Conservation (phyloP, 1,139 yeast species). For the Wickerhamiella infanticola region DNA sequence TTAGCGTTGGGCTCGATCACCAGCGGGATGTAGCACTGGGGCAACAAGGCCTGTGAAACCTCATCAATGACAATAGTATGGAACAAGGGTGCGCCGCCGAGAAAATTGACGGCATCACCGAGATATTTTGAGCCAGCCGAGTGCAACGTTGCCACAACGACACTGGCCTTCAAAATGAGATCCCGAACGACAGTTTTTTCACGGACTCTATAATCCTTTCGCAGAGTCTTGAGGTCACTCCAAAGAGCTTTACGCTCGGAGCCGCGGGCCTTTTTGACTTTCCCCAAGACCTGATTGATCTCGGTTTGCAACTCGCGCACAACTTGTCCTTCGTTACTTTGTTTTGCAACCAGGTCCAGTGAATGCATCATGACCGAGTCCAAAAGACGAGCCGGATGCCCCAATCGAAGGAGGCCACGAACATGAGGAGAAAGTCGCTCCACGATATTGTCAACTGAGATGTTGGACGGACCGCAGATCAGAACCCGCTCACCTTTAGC, state of each 20-base stretch:
- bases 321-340: constrained; percentile 46
- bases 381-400: constrained; percentile 82
- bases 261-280: constrained; percentile 39
- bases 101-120: constrained; percentile 30
- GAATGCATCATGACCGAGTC: constrained; percentile 54
- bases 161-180: constrained; percentile 44
- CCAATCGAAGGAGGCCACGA: constrained; percentile 57
- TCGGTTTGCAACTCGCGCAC: constrained; percentile 56
- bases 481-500: constrained; percentile 49
- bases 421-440: constrained; percentile 49
- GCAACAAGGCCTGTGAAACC: constrained; percentile 86
- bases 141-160: constrained; percentile 70
- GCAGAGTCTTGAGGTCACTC: constrained; percentile 48
- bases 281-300: constrained; percentile 42
- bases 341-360: constrained; percentile 54
- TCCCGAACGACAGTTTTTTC: constrained; percentile 52
- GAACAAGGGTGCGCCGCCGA: constrained; percentile 29
- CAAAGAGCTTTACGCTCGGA: constrained; percentile 56
- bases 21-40: constrained; percentile 96
- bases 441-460: constrained; percentile 83
- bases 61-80: constrained; percentile 86
- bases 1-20: constrained; percentile 16
- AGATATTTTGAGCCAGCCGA: constrained; percentile 70
- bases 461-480: constrained; percentile 91
- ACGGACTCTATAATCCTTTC: constrained; percentile 51